Evolutionary conservation across 2,329 filamentous ascomycete species (phyloP).

Genomic region (Xylariaceae sp.): DNA sequence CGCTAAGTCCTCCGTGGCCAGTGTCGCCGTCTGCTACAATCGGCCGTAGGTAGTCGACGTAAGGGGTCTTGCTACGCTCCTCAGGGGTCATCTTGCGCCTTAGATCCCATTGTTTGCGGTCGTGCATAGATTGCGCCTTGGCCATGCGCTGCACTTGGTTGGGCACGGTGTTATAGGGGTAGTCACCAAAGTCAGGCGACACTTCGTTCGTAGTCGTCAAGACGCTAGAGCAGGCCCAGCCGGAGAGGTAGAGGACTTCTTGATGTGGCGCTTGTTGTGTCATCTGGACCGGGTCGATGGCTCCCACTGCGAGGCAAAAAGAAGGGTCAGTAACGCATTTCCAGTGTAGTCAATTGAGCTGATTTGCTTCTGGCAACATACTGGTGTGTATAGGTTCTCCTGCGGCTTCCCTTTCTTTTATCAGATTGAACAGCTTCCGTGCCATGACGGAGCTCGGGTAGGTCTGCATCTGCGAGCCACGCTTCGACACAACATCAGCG

Average conservation of each 20-base stretch:
- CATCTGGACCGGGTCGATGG: slow-evolving; percentile 99
- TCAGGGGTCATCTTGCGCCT: slow-evolving; percentile 78
- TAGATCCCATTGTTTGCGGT: slow-evolving; percentile 91
- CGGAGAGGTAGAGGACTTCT: slow-evolving; percentile 93
- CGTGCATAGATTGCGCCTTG: slow-evolving; percentile 96
- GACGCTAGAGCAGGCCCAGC: slow-evolving; percentile 95
- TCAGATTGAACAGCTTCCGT: slow-evolving; percentile 87
- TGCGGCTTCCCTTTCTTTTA: slow-evolving; percentile 76
- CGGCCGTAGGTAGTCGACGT: slow-evolving; percentile 89
- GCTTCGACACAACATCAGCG: slow-evolving; percentile 90
- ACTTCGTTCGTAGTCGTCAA: slow-evolving; percentile 96
- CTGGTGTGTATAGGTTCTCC: slow-evolving; percentile 93
- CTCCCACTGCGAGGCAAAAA: slow-evolving; percentile 70
- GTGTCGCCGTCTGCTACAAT: slow-evolving; percentile 98
- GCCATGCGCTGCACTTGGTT: slow-evolving; percentile 96
- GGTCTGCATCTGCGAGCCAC: slow-evolving; percentile 82
- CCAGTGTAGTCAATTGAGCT: neutral
- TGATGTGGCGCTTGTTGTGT: slow-evolving; percentile 96
- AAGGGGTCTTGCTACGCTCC: slow-evolving; percentile 77
- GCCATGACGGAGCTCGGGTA: slow-evolving; percentile 97
- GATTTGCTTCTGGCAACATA: slow-evolving; percentile 49
- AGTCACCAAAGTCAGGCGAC: slow-evolving; percentile 96
- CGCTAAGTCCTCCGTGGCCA: slow-evolving; percentile 88
- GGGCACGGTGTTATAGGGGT: slow-evolving; percentile 98
- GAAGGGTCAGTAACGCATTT: neutral